phyloP scores from a whole-genome alignment of 257 asterid species.

The Fraxinus pennsylvanica region DNA sequence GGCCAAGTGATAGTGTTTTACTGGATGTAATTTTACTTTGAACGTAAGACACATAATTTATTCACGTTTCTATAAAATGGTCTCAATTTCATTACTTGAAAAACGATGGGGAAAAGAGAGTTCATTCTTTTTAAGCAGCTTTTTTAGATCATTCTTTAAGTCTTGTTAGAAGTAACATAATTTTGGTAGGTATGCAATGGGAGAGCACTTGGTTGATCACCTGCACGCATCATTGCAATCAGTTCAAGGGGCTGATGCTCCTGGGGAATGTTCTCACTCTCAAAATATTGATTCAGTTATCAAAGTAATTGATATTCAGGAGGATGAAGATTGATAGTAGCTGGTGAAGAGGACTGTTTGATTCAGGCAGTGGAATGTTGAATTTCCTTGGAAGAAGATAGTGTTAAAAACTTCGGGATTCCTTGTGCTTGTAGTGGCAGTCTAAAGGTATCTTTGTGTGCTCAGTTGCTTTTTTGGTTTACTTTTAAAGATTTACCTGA shows the following conservation, averaged over 20 bases:
- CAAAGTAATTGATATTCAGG: background rate
- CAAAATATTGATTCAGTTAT: background rate
- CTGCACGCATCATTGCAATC: background rate
- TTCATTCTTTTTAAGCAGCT: background rate
- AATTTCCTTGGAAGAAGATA: conserved; percentile 55
- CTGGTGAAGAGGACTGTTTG: background rate
- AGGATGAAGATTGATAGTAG: background rate
- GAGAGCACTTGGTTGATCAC: background rate
- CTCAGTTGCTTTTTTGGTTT: background rate
- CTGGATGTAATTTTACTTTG: background rate
- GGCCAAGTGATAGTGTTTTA: background rate
- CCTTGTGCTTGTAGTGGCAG: conserved; percentile 58
- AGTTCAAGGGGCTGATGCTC: background rate
- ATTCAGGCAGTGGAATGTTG: conserved; percentile 19
- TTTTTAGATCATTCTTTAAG: background rate
- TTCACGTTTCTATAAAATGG: background rate
- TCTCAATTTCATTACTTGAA: background rate
- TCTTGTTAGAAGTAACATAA: background rate
- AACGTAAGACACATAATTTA: background rate
- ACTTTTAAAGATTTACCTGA: background rate
- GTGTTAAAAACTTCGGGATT: conserved; percentile 35
- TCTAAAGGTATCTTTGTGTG: conserved; percentile 37
- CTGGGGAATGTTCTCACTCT: background rate
- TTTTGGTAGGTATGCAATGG: background rate
- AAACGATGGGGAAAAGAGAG: background rate